Evolutionary conservation across 164 flowering plant species (phyloP), one percentile per base, ranked within the genome.

Genomic region (Vitis riparia): DNA sequence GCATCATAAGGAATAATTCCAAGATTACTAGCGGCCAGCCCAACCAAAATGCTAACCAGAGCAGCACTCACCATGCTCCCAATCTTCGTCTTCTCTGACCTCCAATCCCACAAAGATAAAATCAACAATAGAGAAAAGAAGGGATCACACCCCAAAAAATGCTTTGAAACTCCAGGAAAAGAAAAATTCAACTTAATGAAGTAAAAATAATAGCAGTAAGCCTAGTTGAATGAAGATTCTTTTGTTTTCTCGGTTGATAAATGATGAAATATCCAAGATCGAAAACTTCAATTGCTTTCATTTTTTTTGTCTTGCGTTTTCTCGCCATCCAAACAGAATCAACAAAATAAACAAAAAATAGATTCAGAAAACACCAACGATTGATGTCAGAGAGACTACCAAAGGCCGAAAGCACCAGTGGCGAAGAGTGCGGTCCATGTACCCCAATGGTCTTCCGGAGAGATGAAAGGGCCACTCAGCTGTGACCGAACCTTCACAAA

Each of bases 361-460:
- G 44, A 37, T 37, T 37, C 44, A 37, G 44, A 32, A 32, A 32
- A 32, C 44, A 32, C 44, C 44, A 2, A 32, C 6, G 44, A 32
- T 32, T 32, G 7, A 32, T 32, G 7, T 32, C 44, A 32, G 15
- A 49, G 51, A 65, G 4, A 0, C 65, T 80, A 92, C 97, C 99
- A 94, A 75, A 92, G 78, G 60, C 97, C 95, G 69, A 92, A 86
- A 73, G 97, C 92, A 53, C 89, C 94, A n/a, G 84, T 75, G 74
- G 90, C 81, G 76, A 92, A 88, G 70, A 94, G 90, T 48, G 87
- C 89, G 29, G 98, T 85, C 97, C 97, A 92, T 48, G 77, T 91
- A 63, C 97, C 99, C 97, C 99, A 92, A 51, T 89, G 89, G 56
- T 92, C 97, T 2, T 82, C 75, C 1, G 97, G 89, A 50, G 92